Percentiles rank a stretch among this genome's conserved stretches.
Evolutionary conservation across 768 basidiomycete species (phyloP).

Genomic region (Leccinum subgranulosum): DNA sequence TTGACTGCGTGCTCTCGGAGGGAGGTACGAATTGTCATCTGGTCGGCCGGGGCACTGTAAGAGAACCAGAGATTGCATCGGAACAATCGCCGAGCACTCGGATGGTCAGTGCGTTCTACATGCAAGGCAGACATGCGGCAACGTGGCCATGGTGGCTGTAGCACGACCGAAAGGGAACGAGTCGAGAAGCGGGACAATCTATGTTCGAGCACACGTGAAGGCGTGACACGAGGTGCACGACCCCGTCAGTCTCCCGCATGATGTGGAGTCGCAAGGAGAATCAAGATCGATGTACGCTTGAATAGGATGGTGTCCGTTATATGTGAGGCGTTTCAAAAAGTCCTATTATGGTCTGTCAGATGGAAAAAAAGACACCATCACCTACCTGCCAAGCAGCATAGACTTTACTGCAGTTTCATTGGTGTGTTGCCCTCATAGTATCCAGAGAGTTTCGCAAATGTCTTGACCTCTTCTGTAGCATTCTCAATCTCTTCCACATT

Average conservation of each 20-base stretch:
- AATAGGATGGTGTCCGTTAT: background rate
- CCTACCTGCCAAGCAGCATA: too few relatives aligned
- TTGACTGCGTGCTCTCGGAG: too few relatives aligned
- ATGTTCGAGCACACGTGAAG: conserved; percentile 18
- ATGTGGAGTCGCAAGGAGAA: background rate
- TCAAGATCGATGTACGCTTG: background rate
- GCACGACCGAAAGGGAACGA: conserved; percentile 17
- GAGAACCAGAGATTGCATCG: conserved; percentile 21
- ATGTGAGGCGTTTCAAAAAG: conserved; percentile 17
- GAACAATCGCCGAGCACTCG: conserved; percentile 19
- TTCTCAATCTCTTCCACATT: too few relatives aligned
- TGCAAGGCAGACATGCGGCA: conserved; percentile 11
- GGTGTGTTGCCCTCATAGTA: too few relatives aligned
- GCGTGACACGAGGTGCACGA: too few relatives aligned
- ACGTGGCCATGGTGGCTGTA: conserved; percentile 4
- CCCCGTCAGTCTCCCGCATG: too few relatives aligned
- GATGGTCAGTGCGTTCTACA: background rate
- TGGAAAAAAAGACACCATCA: too few relatives aligned
- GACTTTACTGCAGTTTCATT: too few relatives aligned
- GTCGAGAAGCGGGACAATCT: conserved; percentile 15
- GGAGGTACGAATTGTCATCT: background rate
- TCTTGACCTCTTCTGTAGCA: too few relatives aligned
- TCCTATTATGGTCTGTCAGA: conserved; percentile 6
- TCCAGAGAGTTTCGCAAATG: too few relatives aligned
- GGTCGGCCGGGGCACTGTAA: conserved; percentile 24